Evolutionary conservation across 495 filamentous ascomycete genomes (phyloP).

Genomic region (Aspergillus saccharolyticus): DNA sequence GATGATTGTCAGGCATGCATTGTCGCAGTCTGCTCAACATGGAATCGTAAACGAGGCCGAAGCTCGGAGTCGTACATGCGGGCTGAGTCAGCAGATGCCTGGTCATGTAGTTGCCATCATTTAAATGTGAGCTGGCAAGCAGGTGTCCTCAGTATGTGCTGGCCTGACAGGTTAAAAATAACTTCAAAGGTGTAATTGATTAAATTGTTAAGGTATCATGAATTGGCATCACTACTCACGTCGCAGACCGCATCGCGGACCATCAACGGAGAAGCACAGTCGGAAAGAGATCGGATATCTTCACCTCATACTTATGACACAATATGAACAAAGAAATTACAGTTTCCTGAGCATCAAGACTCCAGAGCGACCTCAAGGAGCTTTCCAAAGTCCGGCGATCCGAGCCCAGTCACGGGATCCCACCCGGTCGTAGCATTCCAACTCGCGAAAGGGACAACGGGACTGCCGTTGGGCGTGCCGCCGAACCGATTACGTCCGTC

Average conservation of each 20-base stretch:
- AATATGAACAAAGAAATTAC: neutral
- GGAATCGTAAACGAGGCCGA: neutral
- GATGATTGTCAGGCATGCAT: neutral
- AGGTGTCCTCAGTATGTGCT: neutral
- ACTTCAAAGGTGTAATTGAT: neutral
- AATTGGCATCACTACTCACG: neutral
- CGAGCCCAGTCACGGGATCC: slow-evolving; percentile 58
- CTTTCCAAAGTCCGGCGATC: slow-evolving; percentile 47
- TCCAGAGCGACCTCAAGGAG: slow-evolving; percentile 30
- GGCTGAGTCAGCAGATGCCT: neutral
- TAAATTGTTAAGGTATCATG: neutral
- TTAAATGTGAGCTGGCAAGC: neutral
- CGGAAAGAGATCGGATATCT: neutral
- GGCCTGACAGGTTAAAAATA: neutral
- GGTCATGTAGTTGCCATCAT: neutral
- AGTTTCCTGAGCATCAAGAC: neutral
- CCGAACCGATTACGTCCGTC: slow-evolving; percentile 41
- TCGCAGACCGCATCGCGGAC: neutral
- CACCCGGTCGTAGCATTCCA: slow-evolving; percentile 54
- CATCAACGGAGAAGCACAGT: neutral
- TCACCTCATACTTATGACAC: neutral
- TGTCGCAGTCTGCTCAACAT: neutral
- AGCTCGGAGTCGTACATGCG: neutral
- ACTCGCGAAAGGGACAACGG: slow-evolving; percentile 35
- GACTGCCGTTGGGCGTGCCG: slow-evolving; percentile 31